Evolutionary conservation across 768 basidiomycete species (phyloP), one percentile per base, ranked within the genome.

Genomic region (Hericium coralloides): DNA sequence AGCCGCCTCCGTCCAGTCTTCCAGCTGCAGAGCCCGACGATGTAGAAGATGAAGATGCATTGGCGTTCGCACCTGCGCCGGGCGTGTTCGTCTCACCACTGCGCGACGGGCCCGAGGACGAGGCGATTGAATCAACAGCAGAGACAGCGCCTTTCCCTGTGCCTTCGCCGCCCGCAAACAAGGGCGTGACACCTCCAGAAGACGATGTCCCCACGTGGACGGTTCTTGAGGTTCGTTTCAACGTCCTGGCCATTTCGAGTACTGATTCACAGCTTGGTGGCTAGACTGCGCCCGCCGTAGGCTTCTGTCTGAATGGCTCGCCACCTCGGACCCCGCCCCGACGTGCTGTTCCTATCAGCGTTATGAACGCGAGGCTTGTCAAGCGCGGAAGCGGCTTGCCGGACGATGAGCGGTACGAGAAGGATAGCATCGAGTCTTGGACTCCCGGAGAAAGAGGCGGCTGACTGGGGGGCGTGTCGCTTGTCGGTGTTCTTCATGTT

Each of bases 11-110:
- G 7, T 31, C 31, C 7, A 31, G 31, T 8, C 31, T 31, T 31
- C 26, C 26, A 8, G 4, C 26, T 25, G 31, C 17, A 50, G 22
- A 50, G 26, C 9, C 12, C 8, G 23, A 26, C 15, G 22, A 23
- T 12, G 23, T 12, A 23, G 4, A 22, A 25, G 49, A 50, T 10
- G 15, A 50, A 4, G 10, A 17, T 12, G 23, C n/a, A 14, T 12
- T 36, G 12, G 38, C 53, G 4, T 67, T 68, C 25, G 63, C 66
- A 7, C 65, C 67, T 7, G 63, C 64, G 20, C 60, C 64, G 8
- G 68, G 64, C 2, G 50, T 63, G 38, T 63, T 61, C 37, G 51
- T 73, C 56, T 73, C 70, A 49, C 73, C 70, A 48, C 64, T 69
- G 25, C 63, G 58, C 26, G 58, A 60, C 54, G 38, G 52, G 25